These are phyloP conservation scores for Exserohilum turcica DNA, from an alignment of 2,329 filamentous ascomycete genomes.

Conservation along the genomic window DNA sequence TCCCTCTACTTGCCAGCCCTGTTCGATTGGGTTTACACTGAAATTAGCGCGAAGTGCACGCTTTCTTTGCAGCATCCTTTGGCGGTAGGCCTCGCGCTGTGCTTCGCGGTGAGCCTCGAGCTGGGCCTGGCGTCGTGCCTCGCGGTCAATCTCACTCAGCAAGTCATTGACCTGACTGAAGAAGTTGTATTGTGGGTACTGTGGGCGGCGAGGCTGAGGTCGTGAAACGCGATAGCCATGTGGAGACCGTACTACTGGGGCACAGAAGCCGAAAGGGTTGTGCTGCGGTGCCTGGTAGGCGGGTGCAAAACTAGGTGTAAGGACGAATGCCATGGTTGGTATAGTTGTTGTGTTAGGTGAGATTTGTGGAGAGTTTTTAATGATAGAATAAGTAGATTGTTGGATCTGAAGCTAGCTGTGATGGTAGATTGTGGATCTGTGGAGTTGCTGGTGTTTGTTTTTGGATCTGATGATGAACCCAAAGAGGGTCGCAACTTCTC, in stretches of 20 bases:
- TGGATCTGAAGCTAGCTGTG: constrained; percentile 23
- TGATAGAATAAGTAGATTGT: constrained; percentile 12
- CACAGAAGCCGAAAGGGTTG: constrained; percentile 36
- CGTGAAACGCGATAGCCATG: constrained; percentile 26
- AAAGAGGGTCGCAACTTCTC: constrained; percentile 13
- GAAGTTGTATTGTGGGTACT: constrained; percentile 40
- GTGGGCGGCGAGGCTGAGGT: constrained; percentile 23
- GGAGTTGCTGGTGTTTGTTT: constrained; percentile 28
- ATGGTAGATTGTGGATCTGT: constrained; percentile 26
- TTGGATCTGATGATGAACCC: constrained; percentile 33
- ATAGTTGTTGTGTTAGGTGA: constrained; percentile 4
- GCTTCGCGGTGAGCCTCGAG: constrained; percentile 37
- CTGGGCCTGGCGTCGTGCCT: constrained; percentile 25
- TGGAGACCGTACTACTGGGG: constrained; percentile 24
- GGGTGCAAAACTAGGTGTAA: constrained; percentile 41
- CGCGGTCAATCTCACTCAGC: constrained; percentile 40
- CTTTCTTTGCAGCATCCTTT: constrained; percentile 36
- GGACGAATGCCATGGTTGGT: constrained; percentile 41
- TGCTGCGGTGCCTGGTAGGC: constrained; percentile 37
- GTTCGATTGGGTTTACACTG: constrained; percentile 34
- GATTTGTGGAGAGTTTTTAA: constrained; percentile 5
- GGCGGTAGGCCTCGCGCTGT: constrained; percentile 26
- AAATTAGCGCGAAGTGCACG: constrained; percentile 39
- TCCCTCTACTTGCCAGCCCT: constrained; percentile 41
- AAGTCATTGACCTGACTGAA: constrained; percentile 41